Conservation (phyloP, 2,329 filamentous ascomycete species). For the Diplodia scrobiculata region DNA sequence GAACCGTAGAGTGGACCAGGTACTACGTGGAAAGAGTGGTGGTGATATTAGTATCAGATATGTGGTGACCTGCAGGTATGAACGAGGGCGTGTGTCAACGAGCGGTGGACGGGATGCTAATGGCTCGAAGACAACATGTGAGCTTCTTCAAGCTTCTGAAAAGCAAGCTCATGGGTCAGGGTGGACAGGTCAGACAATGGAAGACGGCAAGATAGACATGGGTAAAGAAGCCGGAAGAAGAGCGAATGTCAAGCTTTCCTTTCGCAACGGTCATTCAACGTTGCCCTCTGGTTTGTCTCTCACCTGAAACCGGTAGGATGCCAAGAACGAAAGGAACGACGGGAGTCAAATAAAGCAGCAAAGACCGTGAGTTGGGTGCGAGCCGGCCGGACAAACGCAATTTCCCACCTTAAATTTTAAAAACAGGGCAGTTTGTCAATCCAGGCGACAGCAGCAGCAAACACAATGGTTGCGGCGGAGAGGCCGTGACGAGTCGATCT, state of each 20-base stretch:
- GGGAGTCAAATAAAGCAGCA: slow-evolving; percentile 9
- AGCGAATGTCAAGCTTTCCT: neutral
- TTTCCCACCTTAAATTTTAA: neutral
- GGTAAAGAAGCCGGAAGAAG: slow-evolving; percentile 7
- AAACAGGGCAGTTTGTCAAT: neutral
- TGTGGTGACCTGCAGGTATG: neutral
- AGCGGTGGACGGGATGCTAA: neutral
- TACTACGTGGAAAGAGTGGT: neutral
- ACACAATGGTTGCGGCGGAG: slow-evolving; percentile 4
- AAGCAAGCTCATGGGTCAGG: neutral
- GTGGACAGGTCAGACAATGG: neutral
- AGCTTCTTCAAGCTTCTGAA: neutral
- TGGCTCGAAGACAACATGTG: neutral
- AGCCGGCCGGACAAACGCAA: slow-evolving; percentile 1
- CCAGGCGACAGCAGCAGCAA: slow-evolving; percentile 1
- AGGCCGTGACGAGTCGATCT: neutral
- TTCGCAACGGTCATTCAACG: slow-evolving; percentile 3
- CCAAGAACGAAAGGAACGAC: neutral
- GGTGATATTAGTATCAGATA: neutral
- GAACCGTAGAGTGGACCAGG: neutral
- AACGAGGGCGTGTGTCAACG: slow-evolving; percentile 1
- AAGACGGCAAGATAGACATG: neutral
- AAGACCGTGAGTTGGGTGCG: neutral
- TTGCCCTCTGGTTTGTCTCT: slow-evolving; percentile 8
- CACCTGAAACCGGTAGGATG: slow-evolving; percentile 13